Evolutionary conservation across 176 grass and related monocot genomes (phyloP), one percentile per base, ranked within the genome.

Genomic region (Juncus effusus): DNA sequence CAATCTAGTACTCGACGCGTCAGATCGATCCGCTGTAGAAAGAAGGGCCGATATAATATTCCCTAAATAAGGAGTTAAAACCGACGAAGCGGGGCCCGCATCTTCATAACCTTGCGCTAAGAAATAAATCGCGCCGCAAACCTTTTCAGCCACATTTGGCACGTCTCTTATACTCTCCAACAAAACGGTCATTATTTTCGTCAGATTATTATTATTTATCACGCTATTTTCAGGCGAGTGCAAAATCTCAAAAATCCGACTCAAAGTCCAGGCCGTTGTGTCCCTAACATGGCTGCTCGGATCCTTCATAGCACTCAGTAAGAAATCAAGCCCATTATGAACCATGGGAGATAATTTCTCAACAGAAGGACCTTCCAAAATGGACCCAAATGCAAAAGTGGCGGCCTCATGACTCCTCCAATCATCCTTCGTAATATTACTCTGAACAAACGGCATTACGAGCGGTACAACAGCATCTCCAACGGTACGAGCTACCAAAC

Each of bases 381-480:
- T 85, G 66, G 83, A 80, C 41, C 72, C 77, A 16, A 85, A 85
- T 42, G 83, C 83, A 73, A 85, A 85, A 11, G 83, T 85, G 6
- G 83, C 83, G 60, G 83, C 83, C 53, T 85, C 83, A 73, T 79
- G 70, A 54, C 67, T 80, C 49, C 54, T 72, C 83, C 83, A 85
- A 39, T 85, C 73, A 8, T 77, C 13, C 73, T 85, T 80, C 60
- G 73, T 73, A 42, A 85, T 80, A 45, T 85, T 85, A 56, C 37
- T 77, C 73, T 85, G 66, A 55, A 85, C 78, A 77, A 85, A 85
- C 13, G 83, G 83, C 77, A 85, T 80, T 42, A 85, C 83, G 73
- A 85, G 83, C 9, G 77, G 83, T 16, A 85, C 77, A 12, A 85
- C 61, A 3, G 13, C 54, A 80, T 85, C 77, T 41, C 73, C 67